Percentiles rank a stretch among this genome's conserved stretches.
Conservation (phyloP, 257 asterid species). For the Capsicum pubescens region DNA sequence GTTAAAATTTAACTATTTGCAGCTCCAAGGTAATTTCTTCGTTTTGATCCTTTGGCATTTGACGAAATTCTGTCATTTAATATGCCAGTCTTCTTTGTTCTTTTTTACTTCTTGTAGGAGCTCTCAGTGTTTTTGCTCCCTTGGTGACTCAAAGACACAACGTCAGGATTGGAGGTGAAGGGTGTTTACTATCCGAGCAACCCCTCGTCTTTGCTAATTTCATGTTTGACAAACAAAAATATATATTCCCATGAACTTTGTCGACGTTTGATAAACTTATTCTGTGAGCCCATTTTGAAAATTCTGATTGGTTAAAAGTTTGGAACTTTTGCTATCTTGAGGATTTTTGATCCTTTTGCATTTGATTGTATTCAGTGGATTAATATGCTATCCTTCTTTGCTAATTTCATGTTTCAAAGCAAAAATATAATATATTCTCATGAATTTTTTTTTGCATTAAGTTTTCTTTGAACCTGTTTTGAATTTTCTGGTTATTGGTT, state of each 20-base stretch:
- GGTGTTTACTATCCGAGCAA: too few relatives aligned
- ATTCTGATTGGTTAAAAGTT: neutral
- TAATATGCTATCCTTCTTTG: too few relatives aligned
- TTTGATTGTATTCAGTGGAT: neutral
- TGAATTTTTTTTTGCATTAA: too few relatives aligned
- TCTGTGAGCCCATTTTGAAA: neutral
- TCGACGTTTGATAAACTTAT: neutral
- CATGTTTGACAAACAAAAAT: neutral
- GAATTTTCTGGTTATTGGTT: too few relatives aligned
- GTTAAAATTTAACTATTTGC: too few relatives aligned
- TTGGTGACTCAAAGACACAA: too few relatives aligned
- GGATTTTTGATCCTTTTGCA: slow-evolving; percentile 16
- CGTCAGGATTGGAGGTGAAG: too few relatives aligned
- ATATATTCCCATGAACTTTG: neutral
- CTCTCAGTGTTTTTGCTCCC: too few relatives aligned
- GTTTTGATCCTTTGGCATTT: neutral
- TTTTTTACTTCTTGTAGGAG: neutral
- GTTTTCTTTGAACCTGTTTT: too few relatives aligned
- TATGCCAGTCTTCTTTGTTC: neutral
- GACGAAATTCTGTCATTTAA: neutral
- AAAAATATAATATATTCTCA: too few relatives aligned
- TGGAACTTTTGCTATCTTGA: slow-evolving; percentile 45
- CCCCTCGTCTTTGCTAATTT: neutral
- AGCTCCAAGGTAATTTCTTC: too few relatives aligned
- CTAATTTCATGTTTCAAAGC: neutral